A percentile compares a stretch with the other conserved stretches of the same genome.
Evolutionary conservation across 208 protist genomes (phyloP).

Genomic region (Leishmania lainsoni): DNA sequence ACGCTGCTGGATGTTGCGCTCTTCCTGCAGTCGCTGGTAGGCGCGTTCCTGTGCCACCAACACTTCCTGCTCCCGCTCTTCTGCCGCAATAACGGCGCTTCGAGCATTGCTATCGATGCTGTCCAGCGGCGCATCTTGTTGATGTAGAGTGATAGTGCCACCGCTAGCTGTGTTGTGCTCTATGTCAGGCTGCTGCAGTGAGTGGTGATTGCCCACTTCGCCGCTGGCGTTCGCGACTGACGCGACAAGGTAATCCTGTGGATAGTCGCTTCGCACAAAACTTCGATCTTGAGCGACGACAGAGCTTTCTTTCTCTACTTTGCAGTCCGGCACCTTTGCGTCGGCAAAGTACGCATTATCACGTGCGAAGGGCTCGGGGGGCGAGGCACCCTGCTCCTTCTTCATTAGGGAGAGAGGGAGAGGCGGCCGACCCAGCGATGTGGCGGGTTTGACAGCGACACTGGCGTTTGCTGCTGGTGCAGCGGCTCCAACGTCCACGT

Average conservation of each 20-base stretch:
- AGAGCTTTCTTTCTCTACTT: neutral
- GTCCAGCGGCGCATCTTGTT: neutral
- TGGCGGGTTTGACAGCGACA: neutral
- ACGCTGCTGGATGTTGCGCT: constrained; percentile 37
- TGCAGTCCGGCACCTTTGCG: neutral
- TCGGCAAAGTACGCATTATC: neutral
- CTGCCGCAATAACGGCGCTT: constrained; percentile 3
- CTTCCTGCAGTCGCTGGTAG: constrained; percentile 23
- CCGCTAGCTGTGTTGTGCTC: neutral
- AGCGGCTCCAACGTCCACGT: neutral
- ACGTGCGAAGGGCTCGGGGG: neutral
- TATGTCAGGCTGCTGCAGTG: neutral
- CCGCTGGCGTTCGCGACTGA: neutral
- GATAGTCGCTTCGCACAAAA: constrained; percentile 46
- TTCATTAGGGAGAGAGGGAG: constrained; percentile 4
- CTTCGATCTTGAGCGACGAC: constrained; percentile 20
- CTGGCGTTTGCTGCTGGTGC: neutral
- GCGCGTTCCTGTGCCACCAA: constrained; percentile 23
- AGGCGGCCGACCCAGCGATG: constrained; percentile 10
- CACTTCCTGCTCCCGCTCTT: constrained; percentile 27
- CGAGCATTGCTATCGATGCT: neutral
- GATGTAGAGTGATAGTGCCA: neutral
- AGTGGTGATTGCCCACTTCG: neutral
- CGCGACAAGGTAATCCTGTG: constrained; percentile 29
- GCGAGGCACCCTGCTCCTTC: neutral